These are phyloP conservation scores for Nadsonia fulvescens DNA, from an alignment of 805 yeast genomes.

Conservation along the genomic window DNA sequence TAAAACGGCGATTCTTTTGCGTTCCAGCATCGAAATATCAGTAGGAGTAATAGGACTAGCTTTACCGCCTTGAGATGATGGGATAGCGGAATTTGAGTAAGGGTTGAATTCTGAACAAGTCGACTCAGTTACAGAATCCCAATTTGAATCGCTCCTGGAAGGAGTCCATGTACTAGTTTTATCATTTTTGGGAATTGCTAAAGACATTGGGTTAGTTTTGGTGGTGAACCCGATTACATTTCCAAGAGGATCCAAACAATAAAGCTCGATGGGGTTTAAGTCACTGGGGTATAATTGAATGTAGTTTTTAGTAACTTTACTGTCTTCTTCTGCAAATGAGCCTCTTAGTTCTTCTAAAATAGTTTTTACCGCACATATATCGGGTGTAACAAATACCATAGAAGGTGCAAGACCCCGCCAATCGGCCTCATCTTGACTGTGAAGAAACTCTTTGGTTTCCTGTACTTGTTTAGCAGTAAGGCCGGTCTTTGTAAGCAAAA, in stretches of 20 bases:
- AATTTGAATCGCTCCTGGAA: conserved; percentile 21
- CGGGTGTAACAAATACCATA: conserved; percentile 28
- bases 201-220: conserved; percentile 23
- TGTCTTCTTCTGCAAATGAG: conserved; percentile 17
- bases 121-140: conserved; percentile 22
- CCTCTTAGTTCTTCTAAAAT: conserved; percentile 16
- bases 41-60: too few species aligned
- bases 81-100: too few species aligned
- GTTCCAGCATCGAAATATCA: too few species aligned
- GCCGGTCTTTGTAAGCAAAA: conserved; percentile 15
- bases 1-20: conserved; percentile 79
- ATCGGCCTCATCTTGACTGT: conserved; percentile 18
- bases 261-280: conserved; percentile 55
- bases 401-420: conserved; percentile 31
- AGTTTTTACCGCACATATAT: conserved; percentile 15
- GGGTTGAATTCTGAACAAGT: conserved; percentile 16
- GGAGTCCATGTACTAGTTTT: too few species aligned
- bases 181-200: too few species aligned
- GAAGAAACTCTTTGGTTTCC: conserved; percentile 10
- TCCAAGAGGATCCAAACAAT: conserved; percentile 70
- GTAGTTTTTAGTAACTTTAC: too few species aligned
- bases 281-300: conserved; percentile 43
- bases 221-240: conserved; percentile 64
- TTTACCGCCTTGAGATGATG: too few species aligned
- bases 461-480: conserved; percentile 10